These are phyloP conservation scores for Aspergillus tamarii DNA, from an alignment of 2,329 filamentous ascomycete genomes.

Conservation along the genomic window DNA sequence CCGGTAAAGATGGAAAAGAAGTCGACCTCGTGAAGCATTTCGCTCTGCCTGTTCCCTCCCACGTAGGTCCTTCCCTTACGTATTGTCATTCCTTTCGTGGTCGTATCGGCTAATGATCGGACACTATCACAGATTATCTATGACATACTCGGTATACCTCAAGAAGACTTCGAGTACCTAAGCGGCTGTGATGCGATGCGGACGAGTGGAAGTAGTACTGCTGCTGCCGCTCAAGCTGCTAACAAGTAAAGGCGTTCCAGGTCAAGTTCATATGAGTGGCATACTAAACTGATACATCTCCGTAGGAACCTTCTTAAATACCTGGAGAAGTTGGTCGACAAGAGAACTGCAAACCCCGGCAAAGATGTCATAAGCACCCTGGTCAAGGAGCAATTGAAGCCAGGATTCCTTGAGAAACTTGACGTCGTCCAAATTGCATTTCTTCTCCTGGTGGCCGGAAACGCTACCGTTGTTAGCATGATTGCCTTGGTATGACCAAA, in stretches of 20 bases:
- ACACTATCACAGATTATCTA: background rate
- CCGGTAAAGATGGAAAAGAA: background rate
- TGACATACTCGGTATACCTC: background rate
- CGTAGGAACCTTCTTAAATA: background rate
- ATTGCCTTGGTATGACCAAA: background rate
- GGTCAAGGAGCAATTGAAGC: background rate
- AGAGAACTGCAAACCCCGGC: background rate
- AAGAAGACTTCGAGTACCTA: background rate
- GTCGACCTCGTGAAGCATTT: background rate
- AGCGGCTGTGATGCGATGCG: background rate
- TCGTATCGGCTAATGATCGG: background rate
- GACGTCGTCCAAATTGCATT: background rate
- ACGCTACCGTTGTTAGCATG: background rate
- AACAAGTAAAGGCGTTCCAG: background rate
- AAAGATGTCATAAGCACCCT: background rate
- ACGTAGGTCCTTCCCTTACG: background rate
- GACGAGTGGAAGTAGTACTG: slow-evolving; percentile 7
- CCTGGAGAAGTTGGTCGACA: background rate
- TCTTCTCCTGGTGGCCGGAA: background rate
- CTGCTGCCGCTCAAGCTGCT: slow-evolving; percentile 6
- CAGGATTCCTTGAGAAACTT: background rate
- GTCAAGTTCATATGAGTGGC: background rate
- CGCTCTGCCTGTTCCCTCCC: background rate
- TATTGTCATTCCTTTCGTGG: fast-evolving
- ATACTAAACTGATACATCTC: background rate